Conservation (phyloP, 768 basidiomycete genomes). For the Gelatoporia subvermispora region DNA sequence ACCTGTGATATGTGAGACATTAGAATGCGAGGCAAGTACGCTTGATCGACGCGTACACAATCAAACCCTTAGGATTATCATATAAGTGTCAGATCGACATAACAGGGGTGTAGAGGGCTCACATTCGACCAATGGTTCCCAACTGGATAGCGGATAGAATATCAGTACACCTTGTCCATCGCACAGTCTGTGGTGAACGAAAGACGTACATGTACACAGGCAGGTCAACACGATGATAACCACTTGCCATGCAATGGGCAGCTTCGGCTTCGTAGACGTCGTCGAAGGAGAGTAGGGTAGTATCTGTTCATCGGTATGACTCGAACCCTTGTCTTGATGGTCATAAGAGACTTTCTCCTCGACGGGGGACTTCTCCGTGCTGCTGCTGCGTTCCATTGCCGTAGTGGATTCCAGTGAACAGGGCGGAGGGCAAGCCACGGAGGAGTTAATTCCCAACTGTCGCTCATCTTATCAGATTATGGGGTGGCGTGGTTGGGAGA, state of each 20-base stretch:
- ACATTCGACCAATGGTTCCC: constrained; percentile 42
- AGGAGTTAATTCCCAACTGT: background rate
- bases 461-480: constrained; percentile 24
- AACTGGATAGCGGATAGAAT: constrained; percentile 19
- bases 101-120: constrained; percentile 6
- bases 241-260: constrained; percentile 33
- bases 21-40: background rate
- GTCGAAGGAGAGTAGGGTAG: constrained; percentile 4
- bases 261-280: constrained; percentile 17
- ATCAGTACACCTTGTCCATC: background rate
- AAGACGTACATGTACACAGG: constrained; percentile 34
- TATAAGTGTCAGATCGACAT: background rate
- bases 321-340: constrained; percentile 3
- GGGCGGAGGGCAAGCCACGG: constrained; percentile 7
- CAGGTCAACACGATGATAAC: constrained; percentile 34
- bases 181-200: background rate
- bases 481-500: background rate
- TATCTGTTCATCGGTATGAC: constrained; percentile 1
- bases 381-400: constrained; percentile 7
- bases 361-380: constrained; percentile 14
- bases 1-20: constrained; percentile 16
- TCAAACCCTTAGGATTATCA: constrained; percentile 27
- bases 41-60: constrained; percentile 24
- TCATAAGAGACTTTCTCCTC: constrained; percentile 14
- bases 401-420: background rate